These are phyloP conservation scores for Actinomortierella wolfii DNA, from an alignment of 371 early-diverging fungal species.

Conservation along the genomic window DNA sequence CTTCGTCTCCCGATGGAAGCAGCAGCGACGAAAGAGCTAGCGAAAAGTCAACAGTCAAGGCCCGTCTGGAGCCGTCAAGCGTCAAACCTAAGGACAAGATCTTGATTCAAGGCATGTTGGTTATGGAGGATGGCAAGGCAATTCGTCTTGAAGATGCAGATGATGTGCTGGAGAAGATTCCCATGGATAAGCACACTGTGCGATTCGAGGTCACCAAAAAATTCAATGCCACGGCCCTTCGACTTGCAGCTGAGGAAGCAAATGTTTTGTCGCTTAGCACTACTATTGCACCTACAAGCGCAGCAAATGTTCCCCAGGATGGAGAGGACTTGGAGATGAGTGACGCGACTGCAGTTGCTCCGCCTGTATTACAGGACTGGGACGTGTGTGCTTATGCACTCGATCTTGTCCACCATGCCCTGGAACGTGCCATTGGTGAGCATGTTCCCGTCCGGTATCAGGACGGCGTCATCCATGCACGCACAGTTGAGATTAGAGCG, in stretches of 20 bases:
- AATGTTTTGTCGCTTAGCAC: conserved; percentile 1
- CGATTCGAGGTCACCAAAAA: conserved; percentile 43
- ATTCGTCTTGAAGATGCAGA: conserved; percentile 47
- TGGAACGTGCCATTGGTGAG: conserved; percentile 30
- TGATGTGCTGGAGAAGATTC: conserved; percentile 32
- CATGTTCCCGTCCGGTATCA: conserved; percentile 23
- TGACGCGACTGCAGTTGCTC: background rate
- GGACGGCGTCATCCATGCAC: conserved; percentile 17
- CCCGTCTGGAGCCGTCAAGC: conserved; percentile 1
- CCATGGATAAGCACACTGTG: conserved; percentile 37
- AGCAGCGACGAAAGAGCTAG: background rate
- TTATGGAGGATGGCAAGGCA: conserved; percentile 46
- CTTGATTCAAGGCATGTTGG: conserved; percentile 48
- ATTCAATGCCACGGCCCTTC: conserved; percentile 37
- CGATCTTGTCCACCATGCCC: conserved; percentile 37
- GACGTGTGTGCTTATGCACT: conserved; percentile 33
- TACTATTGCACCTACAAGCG: no score
- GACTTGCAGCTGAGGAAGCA: conserved; percentile 34
- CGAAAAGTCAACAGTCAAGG: background rate
- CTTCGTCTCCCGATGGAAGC: background rate
- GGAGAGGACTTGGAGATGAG: no score
- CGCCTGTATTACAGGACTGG: conserved; percentile 16
- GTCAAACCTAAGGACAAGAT: conserved; percentile 45
- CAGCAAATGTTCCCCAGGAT: no score
- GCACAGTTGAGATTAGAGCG: conserved; percentile 27